Base-by-base conservation (phyloP, 2,329 filamentous ascomycete species). In the Talaromyces sp. region DNA sequence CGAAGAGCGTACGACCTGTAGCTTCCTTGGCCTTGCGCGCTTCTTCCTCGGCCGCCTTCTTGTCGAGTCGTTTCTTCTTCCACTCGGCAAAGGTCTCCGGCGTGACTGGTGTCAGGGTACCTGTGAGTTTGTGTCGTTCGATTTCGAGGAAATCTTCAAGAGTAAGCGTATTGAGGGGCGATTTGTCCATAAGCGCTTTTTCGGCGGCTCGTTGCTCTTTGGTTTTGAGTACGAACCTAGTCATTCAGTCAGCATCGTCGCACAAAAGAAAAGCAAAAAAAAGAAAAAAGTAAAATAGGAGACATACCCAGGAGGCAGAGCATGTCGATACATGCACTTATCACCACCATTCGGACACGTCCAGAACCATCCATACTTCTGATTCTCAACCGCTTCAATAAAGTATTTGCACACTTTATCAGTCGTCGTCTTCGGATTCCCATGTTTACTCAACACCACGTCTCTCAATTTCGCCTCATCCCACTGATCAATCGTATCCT, bases 281-380 rank as follows among this genome's bases (percentile, higher is more conserved):
- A 31, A 31, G 7, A 31, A 31, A 31, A 31, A 31, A 31, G 27
- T 31, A 31, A 31, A 31, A 31, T 31, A 35, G 56, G 37, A 68
- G 41, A 87, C 90, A 74, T 87, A 96, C 91, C 95, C 95, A 74
- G 93, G 91, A 72, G 96, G 95, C 73, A 99, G 85, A 73, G 91
- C 93, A 79, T 99, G 95, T 81, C 91, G 93, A 78, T 99, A 99
- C 90, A 95, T 98, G 90, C 95, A 99, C 80, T 97, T 92, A 76
- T 99, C 90, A 69, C 91, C 94, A 69, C 93, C 93, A 74, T 98
- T 98, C 56, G 95, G 95, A 85, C 95, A 99, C 66, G 88, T 85
- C 95, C 95, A 99, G 81, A 99, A 98, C 95, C 95, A 99, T 68
- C 95, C 95, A 74, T 99, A 99, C 80, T 98, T 99, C 73, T 93